These are phyloP conservation scores for Melastoma candidum DNA, from an alignment of 441 rosid species.

Conservation along the genomic window DNA sequence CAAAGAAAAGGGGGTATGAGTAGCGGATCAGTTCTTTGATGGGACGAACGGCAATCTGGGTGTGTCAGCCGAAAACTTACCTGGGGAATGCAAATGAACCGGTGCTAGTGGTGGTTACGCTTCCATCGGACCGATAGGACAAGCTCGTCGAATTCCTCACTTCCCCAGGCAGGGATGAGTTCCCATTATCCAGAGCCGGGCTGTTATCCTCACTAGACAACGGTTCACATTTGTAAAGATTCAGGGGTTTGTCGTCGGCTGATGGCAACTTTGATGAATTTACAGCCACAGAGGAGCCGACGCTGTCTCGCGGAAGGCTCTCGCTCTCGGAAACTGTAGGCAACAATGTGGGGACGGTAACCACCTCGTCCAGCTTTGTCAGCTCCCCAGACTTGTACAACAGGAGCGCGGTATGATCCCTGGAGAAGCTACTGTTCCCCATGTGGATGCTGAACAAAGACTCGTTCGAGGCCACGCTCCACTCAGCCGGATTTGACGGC, in stretches of 20 bases:
- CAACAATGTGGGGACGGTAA: conserved; percentile 14
- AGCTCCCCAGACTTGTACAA: conserved; percentile 48
- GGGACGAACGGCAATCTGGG: background rate
- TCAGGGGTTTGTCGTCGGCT: conserved; percentile 4
- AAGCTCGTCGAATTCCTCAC: conserved; percentile 25
- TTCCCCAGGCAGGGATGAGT: conserved; percentile 12
- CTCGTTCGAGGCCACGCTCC: conserved; percentile 88
- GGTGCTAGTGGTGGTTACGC: conserved; percentile 33
- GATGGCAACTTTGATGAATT: background rate
- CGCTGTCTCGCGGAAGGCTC: conserved; percentile 1
- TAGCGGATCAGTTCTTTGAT: background rate
- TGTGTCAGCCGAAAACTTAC: conserved; percentile 30
- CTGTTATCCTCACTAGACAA: too few species aligned
- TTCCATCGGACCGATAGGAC: conserved; percentile 29
- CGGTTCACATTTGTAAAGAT: conserved; percentile 2
- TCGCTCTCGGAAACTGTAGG: conserved; percentile 21
- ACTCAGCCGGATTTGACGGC: conserved; percentile 36
- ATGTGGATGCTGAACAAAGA: conserved; percentile 76
- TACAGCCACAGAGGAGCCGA: background rate
- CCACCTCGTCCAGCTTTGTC: conserved; percentile 34
- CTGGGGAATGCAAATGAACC: conserved; percentile 62
- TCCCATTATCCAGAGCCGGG: conserved; percentile 6
- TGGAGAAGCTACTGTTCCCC: conserved; percentile 46
- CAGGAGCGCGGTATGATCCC: conserved; percentile 32
- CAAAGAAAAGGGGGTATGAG: too few species aligned